Evolutionary conservation across 2,329 filamentous ascomycete genomes (phyloP).

Genomic region (Botrytis byssoidea): DNA sequence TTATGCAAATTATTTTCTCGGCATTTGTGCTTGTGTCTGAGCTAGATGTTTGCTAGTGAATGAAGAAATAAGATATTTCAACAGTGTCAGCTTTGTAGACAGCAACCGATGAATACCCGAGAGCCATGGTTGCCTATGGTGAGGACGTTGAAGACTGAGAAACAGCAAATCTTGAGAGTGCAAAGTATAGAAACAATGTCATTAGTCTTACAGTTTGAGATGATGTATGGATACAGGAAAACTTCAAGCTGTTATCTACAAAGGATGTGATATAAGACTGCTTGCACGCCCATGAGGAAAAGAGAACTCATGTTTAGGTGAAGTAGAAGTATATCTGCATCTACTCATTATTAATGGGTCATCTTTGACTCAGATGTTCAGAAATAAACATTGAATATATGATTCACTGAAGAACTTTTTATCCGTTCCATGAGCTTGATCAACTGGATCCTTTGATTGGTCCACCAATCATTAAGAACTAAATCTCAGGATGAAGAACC

Average conservation of each 20-base stretch:
- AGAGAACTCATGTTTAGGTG: not conserved
- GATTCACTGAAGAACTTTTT: not conserved
- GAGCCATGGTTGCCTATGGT: not conserved
- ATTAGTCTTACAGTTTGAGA: not conserved
- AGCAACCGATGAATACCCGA: not conserved
- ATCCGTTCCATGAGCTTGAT: not conserved
- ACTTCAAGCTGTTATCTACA: not conserved
- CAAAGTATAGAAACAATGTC: not conserved
- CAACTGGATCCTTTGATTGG: not conserved
- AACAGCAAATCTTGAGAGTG: not conserved
- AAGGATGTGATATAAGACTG: not conserved
- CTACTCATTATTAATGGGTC: not conserved
- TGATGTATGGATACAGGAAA: not conserved
- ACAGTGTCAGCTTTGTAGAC: not conserved
- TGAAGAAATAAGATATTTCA: not conserved
- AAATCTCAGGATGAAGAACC: not conserved
- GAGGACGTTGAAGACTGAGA: not conserved
- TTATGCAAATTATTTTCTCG: fast-evolving
- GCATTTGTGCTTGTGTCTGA: not conserved
- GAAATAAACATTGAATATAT: no score
- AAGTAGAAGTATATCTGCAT: not conserved
- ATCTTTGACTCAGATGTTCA: no score
- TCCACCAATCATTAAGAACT: not conserved
- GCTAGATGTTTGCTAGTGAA: not conserved
- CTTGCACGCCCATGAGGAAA: fast-evolving